A percentile compares a stretch with the other conserved stretches of the same genome.
These are phyloP conservation scores for Vigna reflexopilosa DNA, from an alignment of 306 rosid genomes.

Conservation along the genomic window DNA sequence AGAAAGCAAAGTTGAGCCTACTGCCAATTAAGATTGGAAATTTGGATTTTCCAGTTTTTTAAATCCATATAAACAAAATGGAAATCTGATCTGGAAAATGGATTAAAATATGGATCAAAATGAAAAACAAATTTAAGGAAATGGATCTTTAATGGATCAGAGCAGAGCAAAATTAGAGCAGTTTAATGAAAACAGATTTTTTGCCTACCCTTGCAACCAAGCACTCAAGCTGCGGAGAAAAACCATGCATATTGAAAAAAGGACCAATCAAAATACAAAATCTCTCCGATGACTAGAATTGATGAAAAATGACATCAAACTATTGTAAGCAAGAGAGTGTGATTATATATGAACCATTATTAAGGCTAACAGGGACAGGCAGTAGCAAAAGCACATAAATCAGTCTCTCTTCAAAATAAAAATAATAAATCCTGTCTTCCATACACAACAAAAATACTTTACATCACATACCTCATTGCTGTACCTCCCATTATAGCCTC, in stretches of 20 bases:
- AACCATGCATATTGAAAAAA: constrained; percentile 6
- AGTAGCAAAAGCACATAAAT: neutral
- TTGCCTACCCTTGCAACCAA: neutral
- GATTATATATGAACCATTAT: neutral
- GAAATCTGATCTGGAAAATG: too few species aligned
- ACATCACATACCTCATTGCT: constrained; percentile 82
- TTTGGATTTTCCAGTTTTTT: too few species aligned
- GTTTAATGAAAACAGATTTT: too few species aligned
- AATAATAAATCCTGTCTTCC: constrained; percentile 12
- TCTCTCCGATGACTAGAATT: constrained; percentile 3
- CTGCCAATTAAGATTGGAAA: too few species aligned
- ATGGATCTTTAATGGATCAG: too few species aligned
- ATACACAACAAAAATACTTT: constrained; percentile 9
- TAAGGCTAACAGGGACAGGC: neutral
- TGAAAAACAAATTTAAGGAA: too few species aligned
- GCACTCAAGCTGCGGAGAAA: constrained; percentile 9
- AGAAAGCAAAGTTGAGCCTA: too few species aligned
- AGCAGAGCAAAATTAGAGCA: too few species aligned
- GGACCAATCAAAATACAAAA: constrained; percentile 9
- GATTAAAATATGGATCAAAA: too few species aligned
- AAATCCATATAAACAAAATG: too few species aligned
- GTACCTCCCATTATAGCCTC: constrained; percentile 97
- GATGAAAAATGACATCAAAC: constrained; percentile 12
- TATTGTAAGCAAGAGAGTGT: neutral
- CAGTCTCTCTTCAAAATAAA: neutral